A percentile compares a stretch with the other conserved stretches of the same genome.
Conservation (phyloP, 2,329 filamentous ascomycete species). For the Trichophyton verrucosum region DNA sequence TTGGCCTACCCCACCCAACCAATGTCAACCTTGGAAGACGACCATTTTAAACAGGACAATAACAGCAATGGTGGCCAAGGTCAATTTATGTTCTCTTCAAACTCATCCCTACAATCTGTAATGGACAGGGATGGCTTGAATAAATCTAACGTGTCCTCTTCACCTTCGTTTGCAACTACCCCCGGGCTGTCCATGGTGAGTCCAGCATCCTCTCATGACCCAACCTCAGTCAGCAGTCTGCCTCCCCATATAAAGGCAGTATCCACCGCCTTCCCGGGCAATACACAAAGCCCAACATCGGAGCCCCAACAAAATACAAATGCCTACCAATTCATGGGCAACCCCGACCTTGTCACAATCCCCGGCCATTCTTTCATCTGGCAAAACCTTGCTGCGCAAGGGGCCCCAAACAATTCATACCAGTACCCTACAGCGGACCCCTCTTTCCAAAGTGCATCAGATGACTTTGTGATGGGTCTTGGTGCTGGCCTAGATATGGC, state of each 20-base stretch:
- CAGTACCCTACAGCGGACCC: slow-evolving; percentile 15
- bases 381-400: slow-evolving; percentile 23
- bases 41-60: slow-evolving; percentile 25
- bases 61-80: neutral
- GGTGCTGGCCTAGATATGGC: slow-evolving; percentile 15
- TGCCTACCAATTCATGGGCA: slow-evolving; percentile 25
- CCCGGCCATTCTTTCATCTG: slow-evolving; percentile 32
- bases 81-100: slow-evolving; percentile 9
- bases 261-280: slow-evolving; percentile 10
- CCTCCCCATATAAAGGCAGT: slow-evolving; percentile 8
- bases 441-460: slow-evolving; percentile 15
- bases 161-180: slow-evolving; percentile 8
- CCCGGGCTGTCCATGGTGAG: neutral
- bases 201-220: slow-evolving; percentile 1
- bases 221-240: neutral
- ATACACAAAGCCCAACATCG: slow-evolving; percentile 6
- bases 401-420: slow-evolving; percentile 9
- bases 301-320: slow-evolving; percentile 8
- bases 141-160: slow-evolving; percentile 6
- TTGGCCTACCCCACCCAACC: slow-evolving; percentile 41
- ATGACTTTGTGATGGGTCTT: slow-evolving; percentile 17
- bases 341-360: slow-evolving; percentile 31
- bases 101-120: slow-evolving; percentile 5
- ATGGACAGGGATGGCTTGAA: slow-evolving; percentile 1
- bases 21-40: slow-evolving; percentile 35